Base-by-base conservation (phyloP, 2,329 filamentous ascomycete genomes). In the Metarhizium album region DNA sequence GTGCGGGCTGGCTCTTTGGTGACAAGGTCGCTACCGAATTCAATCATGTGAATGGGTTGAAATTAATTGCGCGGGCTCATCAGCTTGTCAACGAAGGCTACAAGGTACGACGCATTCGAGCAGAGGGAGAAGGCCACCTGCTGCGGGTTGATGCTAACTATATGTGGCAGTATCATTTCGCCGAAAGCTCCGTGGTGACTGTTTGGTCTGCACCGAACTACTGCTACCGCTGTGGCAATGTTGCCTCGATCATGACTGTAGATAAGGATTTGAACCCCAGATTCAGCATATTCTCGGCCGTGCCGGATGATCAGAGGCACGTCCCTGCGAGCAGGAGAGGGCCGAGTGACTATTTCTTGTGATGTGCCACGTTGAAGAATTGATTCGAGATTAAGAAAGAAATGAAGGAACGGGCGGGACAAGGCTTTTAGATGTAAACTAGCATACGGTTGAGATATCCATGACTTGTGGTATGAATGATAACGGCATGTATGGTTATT, bases 191-290 rank as follows among this genome's bases (percentile, higher is more conserved):
- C 13, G 90, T 96, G 42, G 90, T 95, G 18, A 98, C 93, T 0
- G 93, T 98, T 22, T 98, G 93, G 93, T 96, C 90, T 53, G 93
- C 93, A 3, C 93, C 93, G 4, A 98, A 94, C 66, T 93, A 93
- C 69, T 94, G 88, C 67, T 95, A 95, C 67, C 80, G 90, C 50
- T 98, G 93, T 67, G 93, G 93, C 37, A 98, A 98, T 63, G 82
- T 97, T 65, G 93, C 93, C 7, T 96, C 90, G 64, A 95, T 96
- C 65, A 95, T 95, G 84, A 90, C 90, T 48, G 83, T 96, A 27
- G 83, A 86, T 58, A 85, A 86, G 61, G 86, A 93, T 61, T 75
- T 96, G 48, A 83, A 89, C 54, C 90, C 91, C 31, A 88, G 87
- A 61, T 98, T 98, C 73, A 93, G 85, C 67, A 93, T 94, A 62